Conservation (phyloP, 106 monocot genomes). For the Apostasia shenzhenica region DNA sequence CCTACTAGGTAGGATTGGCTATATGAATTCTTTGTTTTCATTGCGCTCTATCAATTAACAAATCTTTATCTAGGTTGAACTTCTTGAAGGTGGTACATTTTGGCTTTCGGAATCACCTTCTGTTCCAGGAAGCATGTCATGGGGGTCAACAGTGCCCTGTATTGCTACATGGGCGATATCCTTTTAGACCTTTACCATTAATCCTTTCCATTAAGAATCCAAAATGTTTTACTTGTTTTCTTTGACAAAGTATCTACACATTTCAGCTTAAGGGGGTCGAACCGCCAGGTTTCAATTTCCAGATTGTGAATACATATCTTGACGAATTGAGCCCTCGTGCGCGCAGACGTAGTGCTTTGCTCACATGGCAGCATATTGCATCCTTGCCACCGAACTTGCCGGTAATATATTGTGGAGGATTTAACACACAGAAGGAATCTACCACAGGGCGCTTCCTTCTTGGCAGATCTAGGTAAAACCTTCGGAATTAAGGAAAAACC, state of each 20-base stretch:
- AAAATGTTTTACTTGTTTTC: constrained; percentile 18
- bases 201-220: background rate
- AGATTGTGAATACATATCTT: constrained; percentile 88
- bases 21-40: too few species aligned
- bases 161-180: constrained; percentile 99
- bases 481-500: background rate
- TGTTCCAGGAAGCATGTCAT: constrained; percentile 90
- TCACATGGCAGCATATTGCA: constrained; percentile 98
- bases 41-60: too few species aligned
- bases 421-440: constrained; percentile 90
- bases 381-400: constrained; percentile 87
- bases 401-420: constrained; percentile 92
- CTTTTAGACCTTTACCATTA: constrained; percentile 19
- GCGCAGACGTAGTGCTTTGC: constrained; percentile 82
- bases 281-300: constrained; percentile 87
- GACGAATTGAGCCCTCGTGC: constrained; percentile 87
- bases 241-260: constrained; percentile 81
- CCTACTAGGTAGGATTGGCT: too few species aligned
- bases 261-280: constrained; percentile 92
- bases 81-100: constrained; percentile 94
- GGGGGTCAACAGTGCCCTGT: constrained; percentile 84
- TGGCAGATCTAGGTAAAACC: constrained; percentile 81
- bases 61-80: constrained; percentile 64
- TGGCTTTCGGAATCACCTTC: constrained; percentile 98
- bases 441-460: constrained; percentile 95